Base-by-base conservation (phyloP, 257 asterid species). In the Capsicum pubescens region DNA sequence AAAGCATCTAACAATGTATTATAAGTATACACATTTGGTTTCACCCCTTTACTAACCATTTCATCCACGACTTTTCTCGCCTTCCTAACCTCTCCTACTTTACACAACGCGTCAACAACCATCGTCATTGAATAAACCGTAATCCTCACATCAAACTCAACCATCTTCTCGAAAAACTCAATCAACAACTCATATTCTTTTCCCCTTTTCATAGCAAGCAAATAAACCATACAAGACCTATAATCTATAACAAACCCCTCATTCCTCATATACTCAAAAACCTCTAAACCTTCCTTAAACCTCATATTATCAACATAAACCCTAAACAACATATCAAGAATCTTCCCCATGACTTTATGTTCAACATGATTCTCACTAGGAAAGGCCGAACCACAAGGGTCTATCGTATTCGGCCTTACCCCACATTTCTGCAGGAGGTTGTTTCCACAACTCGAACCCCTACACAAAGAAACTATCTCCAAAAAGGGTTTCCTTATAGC, bases 211-310 rank as follows among this genome's bases (percentile, higher is more conserved):
- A 90, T 83, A 32, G 94, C 97, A 84, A 91, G 72, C 88, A 97
- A 87, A 85, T 88, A 92, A 84, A 90, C 96, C 95, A 92, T 92
- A 82, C 98, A 94, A 86, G 99, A 90, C 61, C 94, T 93, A 64
- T 93, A 95, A 70, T 93, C 98, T 52, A 95, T 89, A 61, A 50
- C 89, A 57, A 90, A 83, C 81, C 90, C 95, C 79, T 84, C 90
- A 14, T 44, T 85, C 39, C 74, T 82, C 92, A 87, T 68, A 58
- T 83, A 70, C 64, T 85, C 90, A 69, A 89, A 89, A 17, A 87
- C 89, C 84, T 89, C 92, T 14, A 83, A 13, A 36, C 84, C 89
- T 69, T 87, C 90, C 64, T 72, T 59, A 86, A 87, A 85, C 84
- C 69, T 89, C 81, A 26, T 77, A 67, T 72, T 84, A 64, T 89